Conservation (phyloP, 1,284 basidiomycete genomes). For the Veloporphyrellus conicus region DNA sequence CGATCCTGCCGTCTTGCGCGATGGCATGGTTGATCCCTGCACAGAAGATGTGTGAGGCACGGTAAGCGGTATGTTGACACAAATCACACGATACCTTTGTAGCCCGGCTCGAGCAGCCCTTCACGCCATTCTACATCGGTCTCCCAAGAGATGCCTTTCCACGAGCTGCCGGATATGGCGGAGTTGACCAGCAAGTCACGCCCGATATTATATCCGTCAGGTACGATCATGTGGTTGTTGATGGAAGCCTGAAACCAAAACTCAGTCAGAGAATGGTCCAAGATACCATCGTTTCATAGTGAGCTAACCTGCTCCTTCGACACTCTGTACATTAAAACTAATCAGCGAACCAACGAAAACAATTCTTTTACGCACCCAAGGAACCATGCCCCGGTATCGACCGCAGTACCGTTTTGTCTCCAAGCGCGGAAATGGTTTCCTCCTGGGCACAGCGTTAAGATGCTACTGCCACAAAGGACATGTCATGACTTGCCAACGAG, state of each 20-base stretch:
- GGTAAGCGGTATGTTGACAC: too few species aligned
- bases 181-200: constrained; percentile 67
- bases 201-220: constrained; percentile 73
- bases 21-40: constrained; percentile 76
- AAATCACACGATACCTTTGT: constrained; percentile 43
- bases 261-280: background rate
- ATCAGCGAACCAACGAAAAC: background rate
- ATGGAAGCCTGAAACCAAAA: constrained; percentile 46
- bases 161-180: constrained; percentile 57
- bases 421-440: constrained; percentile 66
- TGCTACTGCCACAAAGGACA: constrained; percentile 10
- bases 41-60: background rate
- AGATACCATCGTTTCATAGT: background rate
- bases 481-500: constrained; percentile 48
- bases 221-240: constrained; percentile 66
- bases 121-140: constrained; percentile 70
- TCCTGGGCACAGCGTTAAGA: constrained; percentile 33
- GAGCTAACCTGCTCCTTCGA: constrained; percentile 62
- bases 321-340: constrained; percentile 41
- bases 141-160: constrained; percentile 63
- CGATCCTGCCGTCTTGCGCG: constrained; percentile 72
- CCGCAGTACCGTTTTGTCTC: constrained; percentile 66
- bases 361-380: constrained; percentile 48
- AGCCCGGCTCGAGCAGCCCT: constrained; percentile 62
- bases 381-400: constrained; percentile 66